Percentiles rank a stretch among this genome's conserved stretches.
These are phyloP conservation scores for Tanacetum coccineum DNA, from an alignment of 129 eudicot species.

Conservation along the genomic window DNA sequence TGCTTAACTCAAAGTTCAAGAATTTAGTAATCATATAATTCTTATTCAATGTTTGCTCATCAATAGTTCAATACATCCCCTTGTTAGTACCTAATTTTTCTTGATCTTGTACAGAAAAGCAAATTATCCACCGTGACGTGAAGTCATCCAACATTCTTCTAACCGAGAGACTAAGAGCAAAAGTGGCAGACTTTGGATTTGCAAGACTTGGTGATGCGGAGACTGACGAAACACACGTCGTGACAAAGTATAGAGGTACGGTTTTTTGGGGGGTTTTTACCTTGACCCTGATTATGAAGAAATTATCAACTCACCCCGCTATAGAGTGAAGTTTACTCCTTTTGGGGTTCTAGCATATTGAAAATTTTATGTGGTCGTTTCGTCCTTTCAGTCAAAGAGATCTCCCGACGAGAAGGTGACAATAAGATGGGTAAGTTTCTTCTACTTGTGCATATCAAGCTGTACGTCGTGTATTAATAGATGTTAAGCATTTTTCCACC, in stretches of 20 bases:
- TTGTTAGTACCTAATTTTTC: background rate
- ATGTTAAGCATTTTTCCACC: background rate
- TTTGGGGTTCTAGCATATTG: slow-evolving; percentile 77
- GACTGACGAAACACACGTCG: slow-evolving; percentile 58
- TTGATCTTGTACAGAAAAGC: slow-evolving; percentile 63
- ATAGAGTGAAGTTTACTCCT: slow-evolving; percentile 95
- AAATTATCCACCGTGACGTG: slow-evolving; percentile 89
- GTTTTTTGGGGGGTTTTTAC: too few relatives aligned
- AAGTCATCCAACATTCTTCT: slow-evolving; percentile 94
- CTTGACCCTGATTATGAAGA: slow-evolving; percentile 97
- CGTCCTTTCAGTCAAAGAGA: slow-evolving; percentile 74
- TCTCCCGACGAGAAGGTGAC: slow-evolving; percentile 68
- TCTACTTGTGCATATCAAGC: background rate
- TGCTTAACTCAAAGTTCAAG: slow-evolving; percentile 4
- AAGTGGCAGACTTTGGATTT: slow-evolving; percentile 94
- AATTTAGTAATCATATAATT: too few relatives aligned
- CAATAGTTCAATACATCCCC: background rate
- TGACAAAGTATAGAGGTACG: slow-evolving; percentile 90
- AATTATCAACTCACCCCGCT: slow-evolving; percentile 81
- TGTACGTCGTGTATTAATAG: slow-evolving; percentile 4
- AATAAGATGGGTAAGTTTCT: slow-evolving; percentile 80
- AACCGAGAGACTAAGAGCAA: slow-evolving; percentile 74
- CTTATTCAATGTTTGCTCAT: too few relatives aligned
- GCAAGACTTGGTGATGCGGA: slow-evolving; percentile 79
- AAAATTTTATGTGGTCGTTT: slow-evolving; percentile 90